Evolutionary conservation across 495 filamentous ascomycete genomes (phyloP), one percentile per base, ranked within the genome.

Genomic region (Ramalina intermedia): DNA sequence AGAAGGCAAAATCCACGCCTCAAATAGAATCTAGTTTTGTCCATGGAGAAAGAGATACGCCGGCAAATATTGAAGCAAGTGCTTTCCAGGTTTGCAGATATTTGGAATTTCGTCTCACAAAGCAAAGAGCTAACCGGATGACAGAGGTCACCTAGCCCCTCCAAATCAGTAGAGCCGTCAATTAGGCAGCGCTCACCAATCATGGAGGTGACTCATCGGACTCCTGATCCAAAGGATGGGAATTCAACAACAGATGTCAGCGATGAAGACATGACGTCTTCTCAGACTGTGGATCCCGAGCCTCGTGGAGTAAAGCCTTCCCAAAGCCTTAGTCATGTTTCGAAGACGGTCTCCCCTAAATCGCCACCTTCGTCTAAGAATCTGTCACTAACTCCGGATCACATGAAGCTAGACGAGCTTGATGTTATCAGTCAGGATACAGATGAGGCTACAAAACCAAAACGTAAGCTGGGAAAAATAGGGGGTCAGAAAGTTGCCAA

Each of bases 391-490:
- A 33, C 5, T 33, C 8, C 12, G 8, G 29, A 33, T 33, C 8
- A 11, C 29, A 33, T 33, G 29, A 8, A 33, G 2, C 29, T 33
- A 33, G 29, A 33, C 29, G 29, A 33, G 8, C 7, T 8, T 7
- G 12, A 33, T 33, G 29, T 13, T 11, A 8, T 33, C 29, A 7
- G 29, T 33, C 29, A 33, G 5, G 29, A 33, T 33, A 33, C 29
- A 9, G 29, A 33, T 33, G 29, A 33, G 29, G 29, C 29, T 33
- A 36, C 53, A 29, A 49, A 57, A 43, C 47, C 59, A 35, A 61
- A 61, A 47, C 47, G 52, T 14, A 49, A 50, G 37, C 48, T 57
- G 36, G 58, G 57, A 17, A 53, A 54, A 35, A 61, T 55, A 47
- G 48, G 58, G n/a, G 61, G 51, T 13, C 41, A 26, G 46, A 14